These are phyloP conservation scores for Kwoniella shivajii DNA, from an alignment of 1,284 basidiomycete species.

Conservation along the genomic window DNA sequence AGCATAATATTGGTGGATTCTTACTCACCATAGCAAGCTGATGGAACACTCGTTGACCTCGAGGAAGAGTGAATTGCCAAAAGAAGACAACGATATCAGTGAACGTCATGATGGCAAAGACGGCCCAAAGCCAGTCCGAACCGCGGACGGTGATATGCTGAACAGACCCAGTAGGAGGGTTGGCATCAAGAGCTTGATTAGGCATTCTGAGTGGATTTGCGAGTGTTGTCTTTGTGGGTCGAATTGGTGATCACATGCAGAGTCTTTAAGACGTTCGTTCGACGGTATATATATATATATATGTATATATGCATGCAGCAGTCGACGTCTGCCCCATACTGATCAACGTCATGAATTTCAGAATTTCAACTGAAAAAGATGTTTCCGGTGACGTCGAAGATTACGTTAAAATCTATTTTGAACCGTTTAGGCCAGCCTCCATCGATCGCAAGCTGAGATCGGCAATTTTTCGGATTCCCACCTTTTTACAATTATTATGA, in stretches of 20 bases:
- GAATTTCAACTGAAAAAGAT: neutral
- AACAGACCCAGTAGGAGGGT: slow-evolving; percentile 24
- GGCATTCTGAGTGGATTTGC: slow-evolving; percentile 5
- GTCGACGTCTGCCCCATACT: neutral
- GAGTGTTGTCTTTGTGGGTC: neutral
- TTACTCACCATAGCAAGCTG: slow-evolving; percentile 54
- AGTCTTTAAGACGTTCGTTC: too few species aligned
- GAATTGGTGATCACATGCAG: neutral
- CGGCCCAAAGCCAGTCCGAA: slow-evolving; percentile 60
- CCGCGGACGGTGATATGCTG: slow-evolving; percentile 30
- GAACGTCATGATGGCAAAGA: slow-evolving; percentile 59
- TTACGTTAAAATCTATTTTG: neutral
- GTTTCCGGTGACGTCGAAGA: neutral
- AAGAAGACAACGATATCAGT: slow-evolving; percentile 53
- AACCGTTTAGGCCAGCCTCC: too few species aligned
- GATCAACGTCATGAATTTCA: too few species aligned
- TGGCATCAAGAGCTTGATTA: slow-evolving; percentile 28
- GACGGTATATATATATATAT: neutral
- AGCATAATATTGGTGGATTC: neutral
- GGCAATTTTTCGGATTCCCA: neutral
- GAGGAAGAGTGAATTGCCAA: slow-evolving; percentile 55
- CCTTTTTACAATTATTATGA: neutral
- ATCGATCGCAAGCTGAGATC: neutral
- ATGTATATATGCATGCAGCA: neutral
- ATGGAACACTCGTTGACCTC: slow-evolving; percentile 59